phyloP scores from a whole-genome alignment of 257 asterid species.

The Lycium ferocissimum region DNA sequence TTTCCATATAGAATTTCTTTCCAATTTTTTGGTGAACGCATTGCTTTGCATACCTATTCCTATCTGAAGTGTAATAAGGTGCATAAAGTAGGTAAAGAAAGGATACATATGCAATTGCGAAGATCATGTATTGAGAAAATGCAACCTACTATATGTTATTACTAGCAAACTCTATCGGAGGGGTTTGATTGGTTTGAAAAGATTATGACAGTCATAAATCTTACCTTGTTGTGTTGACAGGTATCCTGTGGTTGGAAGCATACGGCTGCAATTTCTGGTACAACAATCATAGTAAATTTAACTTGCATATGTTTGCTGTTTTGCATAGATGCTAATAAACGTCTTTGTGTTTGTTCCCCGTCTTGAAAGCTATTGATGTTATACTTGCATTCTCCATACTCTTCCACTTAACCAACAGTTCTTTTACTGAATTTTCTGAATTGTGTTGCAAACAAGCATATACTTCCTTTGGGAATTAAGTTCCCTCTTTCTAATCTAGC shows the following conservation, averaged over 20 bases:
- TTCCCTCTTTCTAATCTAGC: conserved; percentile 10
- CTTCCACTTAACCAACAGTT: conserved; percentile 23
- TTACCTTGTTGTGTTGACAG: conserved; percentile 48
- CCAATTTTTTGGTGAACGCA: background rate
- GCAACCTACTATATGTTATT: conserved; percentile 12
- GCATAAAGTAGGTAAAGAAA: conserved; percentile 23
- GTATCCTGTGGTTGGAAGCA: conserved; percentile 99
- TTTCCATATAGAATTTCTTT: conserved; percentile 13
- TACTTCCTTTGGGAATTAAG: background rate
- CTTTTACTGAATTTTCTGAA: conserved; percentile 13
- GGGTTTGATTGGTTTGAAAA: conserved; percentile 14
- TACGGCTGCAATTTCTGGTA: conserved; percentile 96
- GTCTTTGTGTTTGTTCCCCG: background rate
- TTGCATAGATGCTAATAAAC: conserved; percentile 11
- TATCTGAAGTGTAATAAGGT: conserved; percentile 24
- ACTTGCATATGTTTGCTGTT: background rate
- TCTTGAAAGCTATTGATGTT: conserved; percentile 23
- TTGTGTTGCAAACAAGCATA: background rate
- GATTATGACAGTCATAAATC: conserved; percentile 8
- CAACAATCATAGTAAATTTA: conserved; percentile 26
- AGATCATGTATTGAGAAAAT: conserved; percentile 26
- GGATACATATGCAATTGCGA: conserved; percentile 13
- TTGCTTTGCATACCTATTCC: background rate
- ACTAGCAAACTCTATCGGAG: background rate
- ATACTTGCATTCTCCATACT: conserved; percentile 11